Conservation (phyloP, 2,329 filamentous ascomycete species). For the Fusarium verrucosum region DNA sequence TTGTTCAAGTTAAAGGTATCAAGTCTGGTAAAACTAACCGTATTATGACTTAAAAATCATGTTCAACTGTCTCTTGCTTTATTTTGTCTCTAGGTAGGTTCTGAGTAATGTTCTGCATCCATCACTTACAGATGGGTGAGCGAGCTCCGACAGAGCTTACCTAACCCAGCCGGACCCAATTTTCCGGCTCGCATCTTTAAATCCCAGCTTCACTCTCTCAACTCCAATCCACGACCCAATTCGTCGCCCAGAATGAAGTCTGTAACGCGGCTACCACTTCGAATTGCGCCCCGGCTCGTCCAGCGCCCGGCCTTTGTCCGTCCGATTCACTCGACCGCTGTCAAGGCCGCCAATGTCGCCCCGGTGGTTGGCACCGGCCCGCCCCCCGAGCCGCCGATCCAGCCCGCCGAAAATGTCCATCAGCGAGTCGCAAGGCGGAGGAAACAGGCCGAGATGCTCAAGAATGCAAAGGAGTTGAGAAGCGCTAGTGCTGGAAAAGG, state of each 20-base stretch:
- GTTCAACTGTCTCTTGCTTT: no score
- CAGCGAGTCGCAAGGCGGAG: slow-evolving; percentile 60
- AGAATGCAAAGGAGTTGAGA: slow-evolving; percentile 60
- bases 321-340: slow-evolving; percentile 48
- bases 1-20: no score
- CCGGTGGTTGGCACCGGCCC: slow-evolving; percentile 67
- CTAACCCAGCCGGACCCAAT: slow-evolving; percentile 33
- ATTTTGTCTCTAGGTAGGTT: no score
- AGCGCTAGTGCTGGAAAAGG: slow-evolving; percentile 49
- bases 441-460: slow-evolving; percentile 65
- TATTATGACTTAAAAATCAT: no score
- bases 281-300: slow-evolving; percentile 45
- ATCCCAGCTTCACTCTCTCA: slow-evolving; percentile 15
- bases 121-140: no score
- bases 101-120: no score
- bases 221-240: slow-evolving; percentile 6
- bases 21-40: no score
- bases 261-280: slow-evolving; percentile 52
- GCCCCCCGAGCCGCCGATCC: slow-evolving; percentile 64
- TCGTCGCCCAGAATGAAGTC: slow-evolving; percentile 52
- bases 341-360: slow-evolving; percentile 57
- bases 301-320: slow-evolving; percentile 34
- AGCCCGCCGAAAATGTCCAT: slow-evolving; percentile 53
- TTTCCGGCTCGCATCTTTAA: slow-evolving; percentile 31
- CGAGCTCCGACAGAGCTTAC: background rate